Evolutionary conservation across 164 flowering plant genomes (phyloP), one percentile per base, ranked within the genome.

Genomic region (Aristolochia contorta): DNA sequence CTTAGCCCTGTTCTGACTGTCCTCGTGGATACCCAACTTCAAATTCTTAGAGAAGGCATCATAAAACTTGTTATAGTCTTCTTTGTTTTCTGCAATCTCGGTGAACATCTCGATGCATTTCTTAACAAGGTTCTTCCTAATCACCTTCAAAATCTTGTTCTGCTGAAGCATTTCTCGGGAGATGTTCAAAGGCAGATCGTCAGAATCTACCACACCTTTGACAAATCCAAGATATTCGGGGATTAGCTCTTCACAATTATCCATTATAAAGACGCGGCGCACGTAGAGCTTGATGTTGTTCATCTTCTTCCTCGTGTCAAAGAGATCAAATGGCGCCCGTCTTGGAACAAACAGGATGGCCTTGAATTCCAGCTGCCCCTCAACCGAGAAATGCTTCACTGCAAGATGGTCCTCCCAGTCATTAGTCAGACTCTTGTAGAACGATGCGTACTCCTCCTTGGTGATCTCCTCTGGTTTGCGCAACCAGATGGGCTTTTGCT

Each of bases 271-370:
- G 32, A 80, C 84, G 47, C 84, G 61, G 46, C 84, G 66, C 0
- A 83, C 87, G 61, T 83, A 80, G 48, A 83, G 81, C 69, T 79
- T 80, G 65, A 84, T 81, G 74, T 81, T 84, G 83, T 78, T 84
- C 70, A 71, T 48, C 76, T 81, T 81, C 77, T 84, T 83, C 72
- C 73, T 70, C 0, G 84, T 78, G 66, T 84, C 84, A 51, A 84
- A 84, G 20, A 81, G 82, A 45, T 82, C 87, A 20, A 82, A 82
- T 0, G 87, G 87, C 0, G 87, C 87, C 57, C 87, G 62, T 66
- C 68, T 80, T 0, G 84, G 83, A 1, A 83, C 87, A 57, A 83
- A 80, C 53, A 80, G 82, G 21, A 83, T 65, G 20, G 84, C 86
- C 67, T 71, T 82, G 67, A 82, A 82, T 59, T 82, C 84, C 32